phyloP scores from a whole-genome alignment of 495 filamentous ascomycete genomes.

The Aspergillus bertholletiae region DNA sequence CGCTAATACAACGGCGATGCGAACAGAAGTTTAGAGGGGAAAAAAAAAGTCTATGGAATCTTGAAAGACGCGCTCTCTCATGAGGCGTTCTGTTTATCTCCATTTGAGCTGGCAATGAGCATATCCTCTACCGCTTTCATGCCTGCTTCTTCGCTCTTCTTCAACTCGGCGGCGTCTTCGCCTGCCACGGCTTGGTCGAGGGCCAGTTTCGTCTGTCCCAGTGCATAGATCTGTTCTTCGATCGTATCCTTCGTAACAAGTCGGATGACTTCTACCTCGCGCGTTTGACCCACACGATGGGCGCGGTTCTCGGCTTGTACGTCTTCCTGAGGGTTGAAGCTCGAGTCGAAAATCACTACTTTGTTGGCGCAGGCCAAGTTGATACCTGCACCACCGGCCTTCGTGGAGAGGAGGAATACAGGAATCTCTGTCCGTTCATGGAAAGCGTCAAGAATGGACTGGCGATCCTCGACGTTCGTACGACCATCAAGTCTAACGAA shows the following conservation, averaged over 20 bases:
- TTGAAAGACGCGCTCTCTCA: background rate
- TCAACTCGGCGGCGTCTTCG: conserved; percentile 45
- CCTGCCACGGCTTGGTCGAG: conserved; percentile 82
- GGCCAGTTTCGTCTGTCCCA: conserved; percentile 89
- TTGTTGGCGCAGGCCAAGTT: conserved; percentile 95
- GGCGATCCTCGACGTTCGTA: conserved; percentile 79
- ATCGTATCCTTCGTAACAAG: conserved; percentile 82
- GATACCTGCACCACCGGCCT: conserved; percentile 90
- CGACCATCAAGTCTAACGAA: conserved; percentile 81
- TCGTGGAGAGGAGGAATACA: conserved; percentile 89
- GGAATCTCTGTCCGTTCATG: conserved; percentile 71
- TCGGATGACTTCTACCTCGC: conserved; percentile 81
- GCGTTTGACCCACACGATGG: conserved; percentile 86
- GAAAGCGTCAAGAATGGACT: conserved; percentile 80
- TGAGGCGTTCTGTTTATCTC: conserved; percentile 9
- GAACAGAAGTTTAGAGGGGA: background rate
- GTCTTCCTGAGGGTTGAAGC: conserved; percentile 96
- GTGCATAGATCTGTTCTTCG: conserved; percentile 86
- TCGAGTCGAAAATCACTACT: conserved; percentile 93
- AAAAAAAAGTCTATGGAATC: background rate
- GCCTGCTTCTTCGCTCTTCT: conserved; percentile 53
- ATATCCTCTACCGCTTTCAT: conserved; percentile 64
- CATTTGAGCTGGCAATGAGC: conserved; percentile 40
- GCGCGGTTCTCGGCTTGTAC: conserved; percentile 95
- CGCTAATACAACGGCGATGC: background rate